phyloP scores from a whole-genome alignment of 2,329 filamentous ascomycete species.

The Myotisia sp. region DNA sequence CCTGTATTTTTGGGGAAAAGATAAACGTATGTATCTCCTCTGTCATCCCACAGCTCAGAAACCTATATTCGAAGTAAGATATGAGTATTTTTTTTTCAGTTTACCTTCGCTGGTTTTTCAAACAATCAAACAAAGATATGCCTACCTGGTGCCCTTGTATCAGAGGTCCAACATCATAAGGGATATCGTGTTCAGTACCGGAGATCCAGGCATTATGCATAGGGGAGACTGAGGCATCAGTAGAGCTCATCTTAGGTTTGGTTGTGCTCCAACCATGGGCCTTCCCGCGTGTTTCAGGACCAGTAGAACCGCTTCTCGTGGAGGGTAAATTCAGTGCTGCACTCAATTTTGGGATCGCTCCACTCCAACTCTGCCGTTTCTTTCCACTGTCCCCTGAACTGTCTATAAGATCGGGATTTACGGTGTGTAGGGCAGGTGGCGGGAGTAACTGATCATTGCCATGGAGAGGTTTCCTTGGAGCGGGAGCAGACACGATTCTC shows the following conservation, averaged over 20 bases:
- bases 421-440: constrained; percentile 27
- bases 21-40: constrained; percentile 50
- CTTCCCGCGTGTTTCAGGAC: constrained; percentile 27
- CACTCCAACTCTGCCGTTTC: constrained; percentile 24
- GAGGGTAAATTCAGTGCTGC: constrained; percentile 23
- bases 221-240: too few relatives aligned
- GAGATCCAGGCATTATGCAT: constrained; percentile 47
- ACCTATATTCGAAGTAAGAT: constrained; percentile 7
- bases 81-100: background rate
- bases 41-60: constrained; percentile 47
- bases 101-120: too few relatives aligned
- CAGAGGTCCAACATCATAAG: constrained; percentile 41
- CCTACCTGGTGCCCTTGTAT: constrained; percentile 39
- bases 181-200: constrained; percentile 41
- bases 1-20: constrained; percentile 44
- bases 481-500: constrained; percentile 12
- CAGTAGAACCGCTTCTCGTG: constrained; percentile 23
- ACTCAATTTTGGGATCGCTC: constrained; percentile 21
- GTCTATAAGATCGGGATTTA: constrained; percentile 25
- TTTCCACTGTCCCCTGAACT: constrained; percentile 22
- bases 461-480: constrained; percentile 12
- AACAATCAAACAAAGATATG: constrained; percentile 3
- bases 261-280: constrained; percentile 18
- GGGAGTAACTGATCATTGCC: too few relatives aligned
- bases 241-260: constrained; percentile 20